Evolutionary conservation across 441 rosid genomes (phyloP).

Genomic region (Melastoma candidum): DNA sequence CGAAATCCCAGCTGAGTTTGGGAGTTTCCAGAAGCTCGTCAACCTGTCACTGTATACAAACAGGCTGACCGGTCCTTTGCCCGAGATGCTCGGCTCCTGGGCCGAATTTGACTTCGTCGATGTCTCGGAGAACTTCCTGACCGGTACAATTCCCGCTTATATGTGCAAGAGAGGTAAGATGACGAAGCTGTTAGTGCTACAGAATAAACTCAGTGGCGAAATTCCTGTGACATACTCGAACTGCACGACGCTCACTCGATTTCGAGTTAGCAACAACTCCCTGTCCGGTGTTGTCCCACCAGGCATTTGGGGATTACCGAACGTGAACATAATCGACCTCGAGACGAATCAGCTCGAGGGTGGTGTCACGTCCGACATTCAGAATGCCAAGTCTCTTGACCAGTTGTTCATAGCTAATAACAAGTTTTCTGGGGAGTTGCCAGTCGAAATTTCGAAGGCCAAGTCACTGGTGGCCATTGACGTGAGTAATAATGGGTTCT

Average conservation of each 20-base stretch:
- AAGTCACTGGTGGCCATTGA: constrained; percentile 32
- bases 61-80: constrained; percentile 59
- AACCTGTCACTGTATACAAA: constrained; percentile 67
- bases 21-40: constrained; percentile 49
- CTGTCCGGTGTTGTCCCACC: constrained; percentile 61
- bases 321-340: constrained; percentile 53
- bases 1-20: constrained; percentile 65
- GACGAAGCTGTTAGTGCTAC: constrained; percentile 55
- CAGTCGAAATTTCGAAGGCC: constrained; percentile 51
- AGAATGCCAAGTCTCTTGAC: constrained; percentile 44
- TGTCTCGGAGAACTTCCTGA: constrained; percentile 61
- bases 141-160: constrained; percentile 74
- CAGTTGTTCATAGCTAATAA: constrained; percentile 38
- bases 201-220: constrained; percentile 64
- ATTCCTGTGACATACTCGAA: constrained; percentile 63
- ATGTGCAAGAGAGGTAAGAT: constrained; percentile 81
- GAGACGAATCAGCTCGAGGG: constrained; percentile 53
- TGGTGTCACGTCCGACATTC: constrained; percentile 43
- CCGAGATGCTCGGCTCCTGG: constrained; percentile 67
- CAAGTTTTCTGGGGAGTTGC: constrained; percentile 57
- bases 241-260: constrained; percentile 49
- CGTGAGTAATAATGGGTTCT: constrained; percentile 47
- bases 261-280: constrained; percentile 60
- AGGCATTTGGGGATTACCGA: constrained; percentile 82
- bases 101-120: constrained; percentile 66